Evolutionary conservation across 805 yeast genomes (phyloP), one percentile per base, ranked within the genome.

Genomic region (Hyphopichia homilentoma): DNA sequence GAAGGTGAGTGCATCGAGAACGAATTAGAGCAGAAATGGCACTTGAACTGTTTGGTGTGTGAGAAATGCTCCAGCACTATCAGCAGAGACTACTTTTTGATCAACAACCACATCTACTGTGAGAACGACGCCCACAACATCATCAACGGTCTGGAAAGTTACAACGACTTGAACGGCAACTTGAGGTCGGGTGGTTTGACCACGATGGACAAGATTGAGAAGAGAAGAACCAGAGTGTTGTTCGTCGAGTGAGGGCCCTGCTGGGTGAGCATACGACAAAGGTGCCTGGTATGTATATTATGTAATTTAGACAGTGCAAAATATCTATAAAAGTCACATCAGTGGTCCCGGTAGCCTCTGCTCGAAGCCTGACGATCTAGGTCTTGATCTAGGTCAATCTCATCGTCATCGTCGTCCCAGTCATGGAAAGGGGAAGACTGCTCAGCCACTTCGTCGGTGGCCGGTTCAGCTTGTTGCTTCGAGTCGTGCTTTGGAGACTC

Each of bases 1-100:
- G 96, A 90, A 54, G 97, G 97, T 4, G 78, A 77, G 52, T 90
- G 97, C 56, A 70, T 90, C 25, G 95, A 86, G 48, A 83, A 79
- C 46, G 88, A 81, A 47, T 56, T 75, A 21, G 59, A 65, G 26
- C 82, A 81, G 44, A 73, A 87, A 36, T 89, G 85, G 68, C 97
- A 90, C 52, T 59, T 72, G 5, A 56, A 67, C 15, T 90, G 97
- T 55, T 68, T 89, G 45, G 65, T 59, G 31, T 90, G 97, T 59
- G 52, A 61, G 29, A 62, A 67, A 25, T 89, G 97, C 61, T 50
- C 61, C 6, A 44, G 48, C 2, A 42, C 47, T 6, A 82, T 84
- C 32, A 52, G 52, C 3, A 58, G 56, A 14, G 90, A 82, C 50
- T 66, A 67, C 40, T 84, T 77, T 49, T 65, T 70, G 37, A 61